These are phyloP conservation scores for Cercophora newfieldiana DNA, from an alignment of 495 filamentous ascomycete species.

Conservation along the genomic window DNA sequence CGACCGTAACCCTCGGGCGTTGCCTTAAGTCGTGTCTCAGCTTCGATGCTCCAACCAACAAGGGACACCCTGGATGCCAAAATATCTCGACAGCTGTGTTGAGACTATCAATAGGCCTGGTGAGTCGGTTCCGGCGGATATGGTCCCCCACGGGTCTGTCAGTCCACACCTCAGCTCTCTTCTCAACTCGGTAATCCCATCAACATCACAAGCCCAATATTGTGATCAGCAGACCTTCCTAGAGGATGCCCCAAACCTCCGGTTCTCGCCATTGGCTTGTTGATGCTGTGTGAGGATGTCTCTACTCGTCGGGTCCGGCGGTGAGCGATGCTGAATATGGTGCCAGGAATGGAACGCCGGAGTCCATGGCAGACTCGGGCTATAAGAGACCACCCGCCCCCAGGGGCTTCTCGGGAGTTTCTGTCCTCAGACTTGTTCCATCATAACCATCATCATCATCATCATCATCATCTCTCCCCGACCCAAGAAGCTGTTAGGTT, in stretches of 20 bases:
- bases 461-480: neutral
- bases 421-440: neutral
- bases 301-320: constrained; percentile 18
- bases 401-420: neutral
- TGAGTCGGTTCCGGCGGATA: constrained; percentile 18
- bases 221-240: constrained; percentile 34
- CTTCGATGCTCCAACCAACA: neutral
- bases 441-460: neutral
- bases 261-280: constrained; percentile 22
- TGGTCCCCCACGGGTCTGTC: constrained; percentile 14
- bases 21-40: constrained; percentile 1
- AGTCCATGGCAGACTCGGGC: neutral
- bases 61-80: constrained; percentile 20
- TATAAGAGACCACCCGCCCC: constrained; percentile 9
- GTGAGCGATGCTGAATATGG: constrained; percentile 17
- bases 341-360: neutral
- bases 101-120: constrained; percentile 17
- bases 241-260: constrained; percentile 8
- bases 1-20: constrained; percentile 20
- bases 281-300: neutral
- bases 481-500: neutral
- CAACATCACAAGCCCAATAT: constrained; percentile 19
- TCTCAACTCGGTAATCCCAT: constrained; percentile 15
- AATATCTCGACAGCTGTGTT: constrained; percentile 1
- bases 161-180: constrained; percentile 14